phyloP scores from a whole-genome alignment of 2,329 filamentous ascomycete genomes.

The Ceratocystis lukuohia region DNA sequence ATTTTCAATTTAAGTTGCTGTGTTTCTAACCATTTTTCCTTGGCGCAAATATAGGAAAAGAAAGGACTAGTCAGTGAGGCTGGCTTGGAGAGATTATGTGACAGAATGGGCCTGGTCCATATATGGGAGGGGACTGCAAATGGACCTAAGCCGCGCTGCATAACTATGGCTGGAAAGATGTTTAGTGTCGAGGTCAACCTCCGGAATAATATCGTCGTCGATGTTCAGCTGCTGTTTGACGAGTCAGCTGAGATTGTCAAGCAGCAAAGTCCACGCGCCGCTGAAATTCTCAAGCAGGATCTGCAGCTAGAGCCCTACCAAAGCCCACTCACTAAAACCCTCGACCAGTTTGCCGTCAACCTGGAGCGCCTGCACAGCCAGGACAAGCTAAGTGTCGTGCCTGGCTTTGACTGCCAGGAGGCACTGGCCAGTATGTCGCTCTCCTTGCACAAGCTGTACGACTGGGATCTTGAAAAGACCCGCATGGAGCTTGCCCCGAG shows the following conservation, averaged over 20 bases:
- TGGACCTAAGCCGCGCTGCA: slow-evolving; percentile 34
- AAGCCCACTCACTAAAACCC: slow-evolving; percentile 53
- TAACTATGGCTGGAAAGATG: slow-evolving; percentile 49
- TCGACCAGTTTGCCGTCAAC: slow-evolving; percentile 59
- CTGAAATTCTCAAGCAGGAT: slow-evolving; percentile 51
- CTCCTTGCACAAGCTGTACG: slow-evolving; percentile 55
- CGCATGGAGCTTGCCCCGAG: slow-evolving; percentile 23
- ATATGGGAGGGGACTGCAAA: slow-evolving; percentile 44
- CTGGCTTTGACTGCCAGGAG: slow-evolving; percentile 61
- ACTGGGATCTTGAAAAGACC: slow-evolving; percentile 52
- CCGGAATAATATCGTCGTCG: slow-evolving; percentile 47
- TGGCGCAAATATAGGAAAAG: slow-evolving; percentile 26
- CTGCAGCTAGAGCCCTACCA: slow-evolving; percentile 46
- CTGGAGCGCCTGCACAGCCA: slow-evolving; percentile 54
- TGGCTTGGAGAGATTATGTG: slow-evolving; percentile 57
- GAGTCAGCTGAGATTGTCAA: slow-evolving; percentile 45
- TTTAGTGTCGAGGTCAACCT: slow-evolving; percentile 49
- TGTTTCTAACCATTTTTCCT: slow-evolving; percentile 17
- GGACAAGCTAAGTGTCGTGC: slow-evolving; percentile 57
- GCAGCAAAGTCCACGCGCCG: slow-evolving; percentile 47
- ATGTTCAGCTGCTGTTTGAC: slow-evolving; percentile 49
- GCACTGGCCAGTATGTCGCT: slow-evolving; percentile 61
- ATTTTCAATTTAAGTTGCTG: background rate
- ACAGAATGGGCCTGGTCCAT: slow-evolving; percentile 51
- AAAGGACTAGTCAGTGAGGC: slow-evolving; percentile 59